Conservation (phyloP, 2,329 filamentous ascomycete genomes). For the Phialemoniopsis sp. region DNA sequence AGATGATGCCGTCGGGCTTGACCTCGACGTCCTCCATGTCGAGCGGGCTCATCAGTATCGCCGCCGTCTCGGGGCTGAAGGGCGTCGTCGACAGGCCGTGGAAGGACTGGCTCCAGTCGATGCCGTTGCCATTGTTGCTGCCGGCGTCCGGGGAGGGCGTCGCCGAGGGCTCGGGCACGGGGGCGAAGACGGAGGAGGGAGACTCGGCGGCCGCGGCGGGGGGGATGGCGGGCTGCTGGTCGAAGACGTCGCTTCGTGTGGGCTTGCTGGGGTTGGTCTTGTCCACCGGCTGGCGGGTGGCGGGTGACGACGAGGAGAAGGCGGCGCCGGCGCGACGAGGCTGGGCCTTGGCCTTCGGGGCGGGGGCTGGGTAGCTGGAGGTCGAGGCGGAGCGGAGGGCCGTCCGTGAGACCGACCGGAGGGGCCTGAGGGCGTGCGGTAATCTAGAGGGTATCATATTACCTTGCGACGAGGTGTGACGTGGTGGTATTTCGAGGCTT, state of each 20-base stretch:
- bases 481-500: no score
- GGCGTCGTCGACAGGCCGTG: conserved; percentile 69
- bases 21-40: conserved; percentile 80
- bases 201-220: conserved; percentile 19
- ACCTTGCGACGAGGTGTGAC: no score
- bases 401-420: not conserved
- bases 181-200: conserved; percentile 23
- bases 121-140: conserved; percentile 12
- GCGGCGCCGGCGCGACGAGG: not conserved
- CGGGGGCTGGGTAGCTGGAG: not conserved
- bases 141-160: conserved; percentile 3
- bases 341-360: not conserved
- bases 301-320: not conserved
- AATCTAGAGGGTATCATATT: not conserved
- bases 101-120: conserved; percentile 82
- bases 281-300: not conserved
- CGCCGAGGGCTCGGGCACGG: conserved; percentile 9
- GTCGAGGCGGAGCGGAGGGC: not conserved
- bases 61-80: conserved; percentile 66
- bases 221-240: conserved; percentile 20
- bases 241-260: conserved; percentile 13
- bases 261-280: not conserved
- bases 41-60: conserved; percentile 65
- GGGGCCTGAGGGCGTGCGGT: not conserved
- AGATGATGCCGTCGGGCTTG: conserved; percentile 95